Base-by-base conservation (phyloP, 2,329 filamentous ascomycete species). In the Cladosporium phlei region DNA sequence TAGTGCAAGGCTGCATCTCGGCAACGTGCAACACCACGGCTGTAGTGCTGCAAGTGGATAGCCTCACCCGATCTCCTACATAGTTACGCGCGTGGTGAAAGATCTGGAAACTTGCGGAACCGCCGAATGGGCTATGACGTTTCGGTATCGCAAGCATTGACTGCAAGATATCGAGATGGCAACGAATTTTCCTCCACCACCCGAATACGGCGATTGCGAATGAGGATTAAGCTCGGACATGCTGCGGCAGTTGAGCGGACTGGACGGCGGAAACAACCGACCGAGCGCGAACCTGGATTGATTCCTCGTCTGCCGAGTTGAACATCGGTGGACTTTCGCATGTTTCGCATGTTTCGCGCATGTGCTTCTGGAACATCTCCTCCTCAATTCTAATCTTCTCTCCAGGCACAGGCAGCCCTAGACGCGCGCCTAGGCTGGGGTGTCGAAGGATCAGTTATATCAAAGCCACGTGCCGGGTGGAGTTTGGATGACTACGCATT, bases 1-100 rank as follows among this genome's bases (percentile, higher is more conserved):
- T 45, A 45, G 42, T 32, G 42, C 32, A 35, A 45, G 42, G 42
- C 33, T 33, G 24, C 32, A 45, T 45, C 32, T 45, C 42, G 42
- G 42, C 32, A 45, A 22, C 40, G 40, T 22, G 28, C 24, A 39
- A 21, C 7, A 16, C 14, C 20, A 17, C 38, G 38, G 39, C 19
- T 12, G 17, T 10, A 19, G 29, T 24, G 24, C 42, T 45, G 12
- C 30, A 45, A 19, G 22, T 25, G 37, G 37, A 7, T 17, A 11
- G 24, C 22, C 22, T 12, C 14, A 14, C n/a, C n/a, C 17, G 24
- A n/a, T 6, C 14, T 9, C 6, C n/a, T 19, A 16, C 30, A 16
- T 17, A 11, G 30, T 17, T 17, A 19, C n/a, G 14, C 14, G 30
- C 30, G 9, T 33, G 17, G n/a, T 33, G 22, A 19, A 37, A 14